Evolutionary conservation across 176 grass and related monocot genomes (phyloP).

Genomic region (Tillandsia leiboldiana): DNA sequence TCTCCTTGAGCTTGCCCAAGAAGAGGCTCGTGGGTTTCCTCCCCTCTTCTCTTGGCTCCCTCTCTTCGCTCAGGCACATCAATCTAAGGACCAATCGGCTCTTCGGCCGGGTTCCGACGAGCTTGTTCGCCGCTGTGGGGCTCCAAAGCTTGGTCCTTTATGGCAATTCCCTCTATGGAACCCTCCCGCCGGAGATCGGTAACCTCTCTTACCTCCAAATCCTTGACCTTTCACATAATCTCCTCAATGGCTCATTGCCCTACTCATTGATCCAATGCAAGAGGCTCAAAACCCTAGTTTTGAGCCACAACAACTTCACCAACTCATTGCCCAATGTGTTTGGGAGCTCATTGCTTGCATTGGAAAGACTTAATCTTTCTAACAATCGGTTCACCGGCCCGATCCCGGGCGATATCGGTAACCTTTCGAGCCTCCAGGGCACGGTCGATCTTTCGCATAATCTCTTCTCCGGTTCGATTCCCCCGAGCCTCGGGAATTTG

Average conservation of each 20-base stretch:
- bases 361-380: slow-evolving; percentile 75
- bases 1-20: slow-evolving; percentile 62
- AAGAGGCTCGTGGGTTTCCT: slow-evolving; percentile 43
- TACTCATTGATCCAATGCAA: slow-evolving; percentile 47
- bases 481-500: slow-evolving; percentile 50
- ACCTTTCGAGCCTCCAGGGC: slow-evolving; percentile 61
- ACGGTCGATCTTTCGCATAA: slow-evolving; percentile 87
- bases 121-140: slow-evolving; percentile 26
- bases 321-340: slow-evolving; percentile 38
- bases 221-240: slow-evolving; percentile 74
- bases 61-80: slow-evolving; percentile 65
- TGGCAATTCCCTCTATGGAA: slow-evolving; percentile 54
- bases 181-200: slow-evolving; percentile 50
- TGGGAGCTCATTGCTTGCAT: slow-evolving; percentile 27
- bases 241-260: slow-evolving; percentile 54
- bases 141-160: slow-evolving; percentile 81
- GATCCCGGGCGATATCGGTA: slow-evolving; percentile 54
- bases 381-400: slow-evolving; percentile 53
- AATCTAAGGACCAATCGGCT: slow-evolving; percentile 67
- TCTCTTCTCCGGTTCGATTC: slow-evolving; percentile 62
- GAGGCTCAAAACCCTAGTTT: slow-evolving; percentile 52
- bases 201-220: slow-evolving; percentile 66
- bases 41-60: slow-evolving; percentile 34
- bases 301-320: slow-evolving; percentile 59
- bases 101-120: slow-evolving; percentile 31